These are phyloP conservation scores for Thielaviopsis euricoi DNA, from an alignment of 2,329 filamentous ascomycete genomes.

Conservation along the genomic window DNA sequence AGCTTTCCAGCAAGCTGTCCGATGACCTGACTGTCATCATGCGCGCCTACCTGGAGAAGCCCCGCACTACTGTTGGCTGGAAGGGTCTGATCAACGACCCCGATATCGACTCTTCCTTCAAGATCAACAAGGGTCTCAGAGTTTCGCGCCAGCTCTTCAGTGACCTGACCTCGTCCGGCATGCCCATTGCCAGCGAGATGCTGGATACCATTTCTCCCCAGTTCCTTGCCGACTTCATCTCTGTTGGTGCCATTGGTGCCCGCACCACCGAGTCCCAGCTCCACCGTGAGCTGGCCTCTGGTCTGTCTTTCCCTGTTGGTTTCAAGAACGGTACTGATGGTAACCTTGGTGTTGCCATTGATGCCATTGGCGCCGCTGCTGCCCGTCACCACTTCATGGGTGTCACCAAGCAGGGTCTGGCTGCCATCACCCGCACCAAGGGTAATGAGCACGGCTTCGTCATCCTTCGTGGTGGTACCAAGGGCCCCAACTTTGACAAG, in stretches of 20 bases:
- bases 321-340: constrained; percentile 99
- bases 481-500: constrained; percentile 85
- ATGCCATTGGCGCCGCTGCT: constrained; percentile 94
- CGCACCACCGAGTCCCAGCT: constrained; percentile 92
- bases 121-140: constrained; percentile 94
- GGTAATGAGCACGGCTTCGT: constrained; percentile 97
- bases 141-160: constrained; percentile 81
- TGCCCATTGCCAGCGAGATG: constrained; percentile 97
- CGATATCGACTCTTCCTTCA: constrained; percentile 94
- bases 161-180: constrained; percentile 82
- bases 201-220: constrained; percentile 95
- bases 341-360: constrained; percentile 72
- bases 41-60: constrained; percentile 97
- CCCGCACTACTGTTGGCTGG: constrained; percentile 93
- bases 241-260: constrained; percentile 86
- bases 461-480: constrained; percentile 81
- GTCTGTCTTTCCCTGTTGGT: constrained; percentile 89
- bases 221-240: constrained; percentile 84
- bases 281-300: constrained; percentile 84
- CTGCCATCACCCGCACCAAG: constrained; percentile 82
- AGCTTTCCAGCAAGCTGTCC: constrained; percentile 72
- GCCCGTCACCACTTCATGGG: constrained; percentile 95
- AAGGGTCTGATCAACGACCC: constrained; percentile 98
- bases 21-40: constrained; percentile 89
- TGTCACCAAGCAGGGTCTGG: constrained; percentile 91